phyloP scores from a whole-genome alignment of 768 basidiomycete species.

The Amanita brunnescens region DNA sequence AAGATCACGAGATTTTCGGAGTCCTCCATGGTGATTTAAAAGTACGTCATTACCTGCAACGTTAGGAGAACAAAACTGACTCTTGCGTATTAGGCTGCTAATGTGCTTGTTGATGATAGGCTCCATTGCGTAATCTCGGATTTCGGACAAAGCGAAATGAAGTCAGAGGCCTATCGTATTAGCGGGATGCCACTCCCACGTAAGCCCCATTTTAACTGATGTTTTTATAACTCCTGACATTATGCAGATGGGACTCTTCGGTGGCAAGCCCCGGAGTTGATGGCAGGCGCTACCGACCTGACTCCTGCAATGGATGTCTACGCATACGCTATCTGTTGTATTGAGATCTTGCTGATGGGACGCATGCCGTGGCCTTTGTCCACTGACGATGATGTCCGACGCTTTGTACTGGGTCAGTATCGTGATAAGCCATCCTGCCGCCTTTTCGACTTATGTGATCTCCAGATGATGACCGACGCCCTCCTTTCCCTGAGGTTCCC shows the following conservation, averaged over 20 bases:
- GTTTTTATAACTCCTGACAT: background rate
- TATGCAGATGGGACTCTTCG: constrained; percentile 50
- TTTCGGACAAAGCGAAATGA: constrained; percentile 80
- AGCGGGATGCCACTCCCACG: constrained; percentile 41
- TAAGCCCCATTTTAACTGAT: constrained; percentile 25
- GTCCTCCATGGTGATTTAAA: background rate
- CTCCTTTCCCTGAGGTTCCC: constrained; percentile 37
- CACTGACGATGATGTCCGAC: constrained; percentile 42
- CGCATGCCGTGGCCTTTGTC: constrained; percentile 48
- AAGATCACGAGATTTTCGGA: constrained; percentile 61
- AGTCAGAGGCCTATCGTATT: constrained; percentile 58
- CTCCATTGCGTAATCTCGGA: constrained; percentile 68
- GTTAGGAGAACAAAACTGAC: background rate
- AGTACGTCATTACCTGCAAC: background rate
- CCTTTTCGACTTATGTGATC: background rate
- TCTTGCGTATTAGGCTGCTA: constrained; percentile 39
- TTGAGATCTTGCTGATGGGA: constrained; percentile 61
- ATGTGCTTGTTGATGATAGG: constrained; percentile 66
- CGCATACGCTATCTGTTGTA: constrained; percentile 58
- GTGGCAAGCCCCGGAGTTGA: constrained; percentile 68
- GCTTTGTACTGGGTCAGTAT: constrained; percentile 39
- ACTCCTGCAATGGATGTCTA: constrained; percentile 61
- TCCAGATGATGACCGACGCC: constrained; percentile 42
- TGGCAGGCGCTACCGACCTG: constrained; percentile 37
- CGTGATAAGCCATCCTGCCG: constrained; percentile 8